phyloP scores from a whole-genome alignment of 2,329 filamentous ascomycete genomes.

The Madurella mycetomatis region DNA sequence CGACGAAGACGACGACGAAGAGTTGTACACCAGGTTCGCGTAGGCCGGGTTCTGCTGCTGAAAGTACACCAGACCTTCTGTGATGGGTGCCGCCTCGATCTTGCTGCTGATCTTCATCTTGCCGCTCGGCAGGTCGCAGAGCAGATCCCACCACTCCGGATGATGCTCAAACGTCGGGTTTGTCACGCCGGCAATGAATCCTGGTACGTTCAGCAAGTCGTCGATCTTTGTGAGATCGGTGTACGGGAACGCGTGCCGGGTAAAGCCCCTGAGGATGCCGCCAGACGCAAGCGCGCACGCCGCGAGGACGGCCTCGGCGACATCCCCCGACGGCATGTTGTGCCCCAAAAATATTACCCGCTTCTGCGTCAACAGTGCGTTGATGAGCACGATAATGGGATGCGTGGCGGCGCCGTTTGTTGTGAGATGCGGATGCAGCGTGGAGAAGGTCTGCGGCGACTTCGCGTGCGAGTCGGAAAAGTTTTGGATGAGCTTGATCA shows the following conservation, averaged over 20 bases:
- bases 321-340: slow-evolving; percentile 90
- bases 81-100: slow-evolving; percentile 74
- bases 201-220: slow-evolving; percentile 89
- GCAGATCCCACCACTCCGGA: slow-evolving; percentile 95
- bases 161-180: slow-evolving; percentile 95
- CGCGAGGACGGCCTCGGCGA: slow-evolving; percentile 96
- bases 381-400: slow-evolving; percentile 90
- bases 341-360: slow-evolving; percentile 93
- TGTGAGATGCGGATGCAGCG: slow-evolving; percentile 82
- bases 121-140: slow-evolving; percentile 88
- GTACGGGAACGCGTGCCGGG: slow-evolving; percentile 93
- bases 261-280: slow-evolving; percentile 88
- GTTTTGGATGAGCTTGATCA: slow-evolving; percentile 94
- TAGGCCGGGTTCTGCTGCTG: slow-evolving; percentile 69
- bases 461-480: slow-evolving; percentile 82
- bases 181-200: slow-evolving; percentile 95
- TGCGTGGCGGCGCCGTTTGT: slow-evolving; percentile 87
- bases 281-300: slow-evolving; percentile 91
- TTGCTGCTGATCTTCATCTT: slow-evolving; percentile 90
- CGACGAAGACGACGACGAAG: slow-evolving; percentile 31
- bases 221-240: slow-evolving; percentile 98
- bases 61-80: slow-evolving; percentile 83
- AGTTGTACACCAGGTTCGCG: slow-evolving; percentile 44
- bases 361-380: slow-evolving; percentile 93
- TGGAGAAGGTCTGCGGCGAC: slow-evolving; percentile 73